These are phyloP conservation scores for Cucurbita pepo DNA, from an alignment of 306 rosid genomes.

Conservation along the genomic window DNA sequence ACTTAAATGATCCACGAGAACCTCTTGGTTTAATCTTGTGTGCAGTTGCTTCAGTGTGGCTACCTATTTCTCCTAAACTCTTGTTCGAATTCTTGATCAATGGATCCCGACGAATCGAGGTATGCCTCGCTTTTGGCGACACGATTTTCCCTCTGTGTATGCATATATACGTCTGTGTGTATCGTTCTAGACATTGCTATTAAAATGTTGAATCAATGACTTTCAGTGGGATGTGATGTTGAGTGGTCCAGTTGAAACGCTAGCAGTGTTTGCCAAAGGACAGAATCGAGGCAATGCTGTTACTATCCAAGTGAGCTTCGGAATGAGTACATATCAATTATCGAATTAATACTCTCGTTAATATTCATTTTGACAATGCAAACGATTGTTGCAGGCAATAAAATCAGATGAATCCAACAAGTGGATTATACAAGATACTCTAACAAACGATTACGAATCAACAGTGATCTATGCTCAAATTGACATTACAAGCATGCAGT, in stretches of 20 bases:
- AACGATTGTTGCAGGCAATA: conserved; percentile 27
- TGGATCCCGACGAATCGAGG: conserved; percentile 61
- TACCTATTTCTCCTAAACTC: conserved; percentile 51
- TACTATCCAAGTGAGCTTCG: conserved; percentile 54
- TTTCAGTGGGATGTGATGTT: conserved; percentile 81
- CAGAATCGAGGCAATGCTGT: conserved; percentile 93
- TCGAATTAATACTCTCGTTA: too few species aligned
- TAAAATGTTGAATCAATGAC: background rate
- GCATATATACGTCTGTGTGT: too few species aligned
- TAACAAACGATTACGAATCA: conserved; percentile 71
- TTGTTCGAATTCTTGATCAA: conserved; percentile 79
- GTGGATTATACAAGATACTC: conserved; percentile 86
- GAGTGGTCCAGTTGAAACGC: conserved; percentile 39
- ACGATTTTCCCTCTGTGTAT: background rate
- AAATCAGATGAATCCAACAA: conserved; percentile 53
- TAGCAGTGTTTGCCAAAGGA: conserved; percentile 80
- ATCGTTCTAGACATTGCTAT: too few species aligned
- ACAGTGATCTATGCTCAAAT: conserved; percentile 76
- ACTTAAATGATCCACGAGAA: conserved; percentile 84
- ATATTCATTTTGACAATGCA: background rate
- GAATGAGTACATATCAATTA: too few species aligned
- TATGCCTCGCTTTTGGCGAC: conserved; percentile 6
- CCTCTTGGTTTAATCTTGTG: conserved; percentile 80
- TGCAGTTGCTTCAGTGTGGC: conserved; percentile 89
- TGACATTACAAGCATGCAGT: conserved; percentile 54